Evolutionary conservation across 2,329 filamentous ascomycete species (phyloP).

Genomic region (Hypocreales sp.): DNA sequence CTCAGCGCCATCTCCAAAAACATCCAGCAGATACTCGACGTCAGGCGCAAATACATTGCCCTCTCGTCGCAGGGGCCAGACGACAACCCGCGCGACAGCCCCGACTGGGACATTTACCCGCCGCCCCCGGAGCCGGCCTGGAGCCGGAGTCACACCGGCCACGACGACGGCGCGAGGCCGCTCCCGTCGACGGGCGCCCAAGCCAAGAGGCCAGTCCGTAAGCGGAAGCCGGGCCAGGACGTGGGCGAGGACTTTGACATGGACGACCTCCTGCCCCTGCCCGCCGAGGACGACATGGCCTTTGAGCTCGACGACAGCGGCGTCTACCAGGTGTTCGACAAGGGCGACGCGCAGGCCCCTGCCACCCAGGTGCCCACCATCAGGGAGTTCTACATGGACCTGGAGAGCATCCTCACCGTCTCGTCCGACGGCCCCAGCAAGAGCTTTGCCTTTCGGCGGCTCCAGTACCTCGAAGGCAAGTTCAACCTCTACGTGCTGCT

Average conservation of each 20-base stretch:
- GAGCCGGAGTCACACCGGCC: slow-evolving; percentile 22
- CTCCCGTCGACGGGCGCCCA: slow-evolving; percentile 6
- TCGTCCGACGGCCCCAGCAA: slow-evolving; percentile 93
- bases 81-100: slow-evolving; percentile 79
- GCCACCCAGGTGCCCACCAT: slow-evolving; percentile 78
- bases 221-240: slow-evolving; percentile 72
- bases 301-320: slow-evolving; percentile 71
- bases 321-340: slow-evolving; percentile 86
- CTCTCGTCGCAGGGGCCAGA: slow-evolving; percentile 67
- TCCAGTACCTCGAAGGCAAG: slow-evolving; percentile 93
- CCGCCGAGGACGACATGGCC: slow-evolving; percentile 51
- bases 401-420: slow-evolving; percentile 74
- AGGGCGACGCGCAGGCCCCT: slow-evolving; percentile 45
- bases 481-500: slow-evolving; percentile 88
- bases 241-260: slow-evolving; percentile 89
- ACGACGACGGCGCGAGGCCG: background rate
- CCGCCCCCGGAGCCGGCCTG: slow-evolving; percentile 84
- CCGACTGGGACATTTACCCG: slow-evolving; percentile 78
- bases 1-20: slow-evolving; percentile 76
- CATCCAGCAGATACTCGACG: slow-evolving; percentile 76
- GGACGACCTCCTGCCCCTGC: slow-evolving; percentile 60
- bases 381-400: slow-evolving; percentile 88
- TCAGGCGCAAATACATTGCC: slow-evolving; percentile 76
- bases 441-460: slow-evolving; percentile 85
- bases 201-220: slow-evolving; percentile 35